Conservation (phyloP, 768 basidiomycete genomes). For the Mycena leptocephala region DNA sequence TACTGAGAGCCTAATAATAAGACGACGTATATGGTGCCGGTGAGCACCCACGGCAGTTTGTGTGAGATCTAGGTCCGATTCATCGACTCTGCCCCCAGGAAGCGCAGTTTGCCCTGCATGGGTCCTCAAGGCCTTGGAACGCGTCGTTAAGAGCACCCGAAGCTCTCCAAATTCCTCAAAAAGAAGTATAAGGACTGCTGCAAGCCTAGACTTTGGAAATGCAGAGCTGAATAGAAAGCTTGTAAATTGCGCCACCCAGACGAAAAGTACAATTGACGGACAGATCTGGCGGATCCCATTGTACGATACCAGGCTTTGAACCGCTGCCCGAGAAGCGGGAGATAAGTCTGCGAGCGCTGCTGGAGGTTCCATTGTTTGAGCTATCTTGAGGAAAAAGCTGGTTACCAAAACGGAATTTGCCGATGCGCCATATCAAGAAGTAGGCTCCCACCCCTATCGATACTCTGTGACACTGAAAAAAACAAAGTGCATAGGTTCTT, state of each 20-base stretch:
- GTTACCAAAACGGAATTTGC: too few species aligned
- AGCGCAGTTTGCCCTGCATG: constrained; percentile 90
- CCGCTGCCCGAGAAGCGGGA: not conserved
- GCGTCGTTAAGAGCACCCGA: constrained; percentile 88
- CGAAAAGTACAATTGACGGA: constrained; percentile 57
- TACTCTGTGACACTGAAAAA: too few species aligned
- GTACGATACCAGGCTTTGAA: constrained; percentile 29
- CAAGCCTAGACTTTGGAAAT: constrained; percentile 64
- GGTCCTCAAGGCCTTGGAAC: constrained; percentile 81
- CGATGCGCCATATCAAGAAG: too few species aligned
- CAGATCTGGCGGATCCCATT: constrained; percentile 63
- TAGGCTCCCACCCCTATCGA: too few species aligned
- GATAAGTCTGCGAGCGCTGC: constrained; percentile 4
- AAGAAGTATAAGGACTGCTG: constrained; percentile 85
- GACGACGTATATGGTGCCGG: not conserved
- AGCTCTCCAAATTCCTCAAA: constrained; percentile 80
- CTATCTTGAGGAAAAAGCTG: too few species aligned
- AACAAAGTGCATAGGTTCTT: too few species aligned
- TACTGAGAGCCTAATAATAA: constrained; percentile 59
- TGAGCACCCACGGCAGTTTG: constrained; percentile 81
- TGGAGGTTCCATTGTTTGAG: not conserved
- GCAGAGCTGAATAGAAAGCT: constrained; percentile 43
- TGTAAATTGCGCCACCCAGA: constrained; percentile 33
- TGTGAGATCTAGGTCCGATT: constrained; percentile 72
- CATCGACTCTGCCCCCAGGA: constrained; percentile 87